Base-by-base conservation (phyloP, 805 yeast genomes). In the Saturnispora sekii region DNA sequence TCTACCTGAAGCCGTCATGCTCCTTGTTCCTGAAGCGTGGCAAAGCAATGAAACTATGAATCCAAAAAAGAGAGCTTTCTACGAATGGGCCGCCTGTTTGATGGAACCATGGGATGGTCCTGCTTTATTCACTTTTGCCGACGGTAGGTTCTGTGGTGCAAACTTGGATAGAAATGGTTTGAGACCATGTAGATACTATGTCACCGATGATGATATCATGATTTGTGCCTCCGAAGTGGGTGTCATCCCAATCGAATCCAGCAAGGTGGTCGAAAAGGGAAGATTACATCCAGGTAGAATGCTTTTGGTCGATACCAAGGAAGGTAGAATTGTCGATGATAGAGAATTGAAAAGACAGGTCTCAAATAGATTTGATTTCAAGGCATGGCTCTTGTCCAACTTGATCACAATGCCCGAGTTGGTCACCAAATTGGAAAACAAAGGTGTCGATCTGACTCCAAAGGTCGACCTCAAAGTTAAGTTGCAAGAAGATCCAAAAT, bases 61-160 rank as follows among this genome's bases (percentile, higher is more conserved):
- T 63, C 86, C 95, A 45, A 81, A 84, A 64, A 84, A 89, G 69
- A 79, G 76, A 57, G 97, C 97, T 1, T 90, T 94, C 66, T 90
- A 90, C 68, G 97, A 93, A 65, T 90, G 97, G 97, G 97, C 97
- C 40, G 96, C 97, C 10, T 88, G 97, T 68, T 69, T 90, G 53
- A 93, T 93, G 96, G 98, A 90, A 69, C 97, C 97, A 8, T 90
- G 98, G 98, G 98, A 90, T 68, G 98, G 98, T 53, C 98, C 98
- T 15, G 97, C 97, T 32, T 70, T 93, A 54, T 85, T 90, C 70
- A 88, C 95, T 29, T 93, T 90, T 65, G 90, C 97, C 32, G 97
- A 90, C 65, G 97, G 96, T 55, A 77, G 97, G 57, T 90, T 86
- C 74, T 87, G 96, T 68, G 98, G 98, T 72, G 98, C 98, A 41